phyloP scores from a whole-genome alignment of 73 alveolate genomes.

The Paramecium octaurelia region DNA sequence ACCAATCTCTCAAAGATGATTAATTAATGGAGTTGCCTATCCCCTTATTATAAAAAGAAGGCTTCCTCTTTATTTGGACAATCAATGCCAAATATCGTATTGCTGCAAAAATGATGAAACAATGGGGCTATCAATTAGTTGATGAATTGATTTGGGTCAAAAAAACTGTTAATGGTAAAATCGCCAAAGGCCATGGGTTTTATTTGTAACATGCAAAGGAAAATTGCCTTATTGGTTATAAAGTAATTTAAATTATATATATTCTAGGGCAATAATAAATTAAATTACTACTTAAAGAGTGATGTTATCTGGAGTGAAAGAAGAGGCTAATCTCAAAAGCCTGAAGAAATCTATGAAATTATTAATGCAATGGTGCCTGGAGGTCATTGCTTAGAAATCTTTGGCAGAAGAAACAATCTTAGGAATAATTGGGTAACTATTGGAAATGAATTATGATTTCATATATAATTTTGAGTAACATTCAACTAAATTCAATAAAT shows the following conservation, averaged over 20 bases:
- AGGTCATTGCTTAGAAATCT: constrained; percentile 80
- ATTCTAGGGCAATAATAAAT: constrained; percentile 40
- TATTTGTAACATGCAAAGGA: constrained; percentile 84
- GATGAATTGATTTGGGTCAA: constrained; percentile 88
- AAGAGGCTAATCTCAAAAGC: constrained; percentile 81
- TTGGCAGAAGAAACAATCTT: constrained; percentile 85
- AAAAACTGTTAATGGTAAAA: constrained; percentile 73
- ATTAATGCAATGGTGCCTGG: constrained; percentile 80
- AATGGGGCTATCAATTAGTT: constrained; percentile 74
- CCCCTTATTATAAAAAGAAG: constrained; percentile 63
- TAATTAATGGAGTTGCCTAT: constrained; percentile 64
- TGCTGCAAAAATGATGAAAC: constrained; percentile 68
- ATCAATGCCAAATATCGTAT: constrained; percentile 78
- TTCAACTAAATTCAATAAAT: neutral
- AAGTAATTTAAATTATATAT: constrained; percentile 63
- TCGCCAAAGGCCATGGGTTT: constrained; percentile 82
- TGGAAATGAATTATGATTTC: constrained; percentile 75
- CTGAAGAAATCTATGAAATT: constrained; percentile 81
- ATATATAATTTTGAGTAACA: neutral
- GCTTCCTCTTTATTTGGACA: constrained; percentile 82
- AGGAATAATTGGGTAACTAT: constrained; percentile 87
- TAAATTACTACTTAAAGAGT: constrained; percentile 49
- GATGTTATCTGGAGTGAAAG: constrained; percentile 75
- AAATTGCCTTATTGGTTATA: constrained; percentile 78
- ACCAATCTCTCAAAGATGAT: constrained; percentile 74